These are phyloP conservation scores for Podospora bellae-mahoneyi DNA, from an alignment of 495 filamentous ascomycete genomes.

Conservation along the genomic window DNA sequence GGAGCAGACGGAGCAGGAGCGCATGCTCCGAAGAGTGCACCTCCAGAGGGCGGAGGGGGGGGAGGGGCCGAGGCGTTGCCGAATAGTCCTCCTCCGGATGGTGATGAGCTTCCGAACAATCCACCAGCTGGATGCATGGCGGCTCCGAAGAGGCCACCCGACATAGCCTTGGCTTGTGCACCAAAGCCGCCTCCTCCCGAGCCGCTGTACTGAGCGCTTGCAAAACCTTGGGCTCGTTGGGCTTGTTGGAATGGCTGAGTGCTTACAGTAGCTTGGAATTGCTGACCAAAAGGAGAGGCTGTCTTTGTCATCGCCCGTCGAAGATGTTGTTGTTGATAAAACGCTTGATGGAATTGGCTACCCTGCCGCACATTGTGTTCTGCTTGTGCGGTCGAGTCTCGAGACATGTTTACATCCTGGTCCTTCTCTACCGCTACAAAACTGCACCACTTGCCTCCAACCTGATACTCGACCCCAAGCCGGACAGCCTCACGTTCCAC, in stretches of 20 bases:
- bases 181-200: neutral
- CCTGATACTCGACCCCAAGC: slow-evolving; percentile 60
- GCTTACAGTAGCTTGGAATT: too few relatives aligned
- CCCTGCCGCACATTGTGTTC: too few relatives aligned
- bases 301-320: too few relatives aligned
- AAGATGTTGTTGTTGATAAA: neutral
- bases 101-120: neutral
- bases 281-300: too few relatives aligned
- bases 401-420: neutral
- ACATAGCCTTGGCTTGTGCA: too few relatives aligned
- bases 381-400: neutral
- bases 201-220: too few relatives aligned
- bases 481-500: slow-evolving; percentile 60
- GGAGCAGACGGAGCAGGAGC: too few relatives aligned
- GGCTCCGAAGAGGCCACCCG: neutral
- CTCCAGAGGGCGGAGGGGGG: neutral
- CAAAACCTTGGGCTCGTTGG: too few relatives aligned
- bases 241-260: too few relatives aligned
- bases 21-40: neutral
- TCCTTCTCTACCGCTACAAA: slow-evolving; percentile 62
- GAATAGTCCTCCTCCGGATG: neutral
- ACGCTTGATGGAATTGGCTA: too few relatives aligned
- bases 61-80: neutral
- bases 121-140: neutral
- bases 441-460: slow-evolving; percentile 64